Evolutionary conservation across 2,329 filamentous ascomycete genomes (phyloP).

Genomic region (Colletotrichum eleusines): DNA sequence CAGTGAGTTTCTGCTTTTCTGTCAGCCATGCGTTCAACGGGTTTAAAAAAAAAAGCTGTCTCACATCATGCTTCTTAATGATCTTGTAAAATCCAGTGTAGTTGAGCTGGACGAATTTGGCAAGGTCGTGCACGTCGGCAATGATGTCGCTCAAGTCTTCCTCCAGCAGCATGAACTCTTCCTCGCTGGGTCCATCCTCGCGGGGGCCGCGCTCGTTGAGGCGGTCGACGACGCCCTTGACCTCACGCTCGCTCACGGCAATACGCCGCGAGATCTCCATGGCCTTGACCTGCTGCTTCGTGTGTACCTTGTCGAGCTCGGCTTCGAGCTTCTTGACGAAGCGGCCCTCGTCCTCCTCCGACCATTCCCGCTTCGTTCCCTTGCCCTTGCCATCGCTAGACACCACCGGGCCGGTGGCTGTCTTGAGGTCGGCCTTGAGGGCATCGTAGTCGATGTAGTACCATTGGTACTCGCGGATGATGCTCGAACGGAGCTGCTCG

Average conservation of each 20-base stretch:
- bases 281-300: slow-evolving; percentile 96
- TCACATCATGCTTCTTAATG: slow-evolving; percentile 98
- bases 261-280: slow-evolving; percentile 96
- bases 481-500: slow-evolving; percentile 93
- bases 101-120: slow-evolving; percentile 98
- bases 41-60: slow-evolving; percentile 50
- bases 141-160: slow-evolving; percentile 98
- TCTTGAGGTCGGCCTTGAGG: slow-evolving; percentile 88
- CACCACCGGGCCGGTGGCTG: slow-evolving; percentile 65
- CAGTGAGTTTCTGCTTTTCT: slow-evolving; percentile 82
- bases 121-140: slow-evolving; percentile 96
- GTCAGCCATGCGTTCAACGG: slow-evolving; percentile 4
- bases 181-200: slow-evolving; percentile 78
- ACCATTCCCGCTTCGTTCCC: slow-evolving; percentile 73
- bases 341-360: slow-evolving; percentile 88
- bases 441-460: slow-evolving; percentile 99
- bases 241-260: slow-evolving; percentile 87
- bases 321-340: slow-evolving; percentile 90
- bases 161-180: slow-evolving; percentile 94
- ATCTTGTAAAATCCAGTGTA: slow-evolving; percentile 99
- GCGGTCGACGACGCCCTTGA: slow-evolving; percentile 85
- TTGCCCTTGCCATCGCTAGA: slow-evolving; percentile 45
- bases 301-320: slow-evolving; percentile 97
- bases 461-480: slow-evolving; percentile 97
- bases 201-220: slow-evolving; percentile 72